These are phyloP conservation scores for Cyclotella distinguenda DNA, from an alignment of 108 stramenopile species.

Conservation along the genomic window DNA sequence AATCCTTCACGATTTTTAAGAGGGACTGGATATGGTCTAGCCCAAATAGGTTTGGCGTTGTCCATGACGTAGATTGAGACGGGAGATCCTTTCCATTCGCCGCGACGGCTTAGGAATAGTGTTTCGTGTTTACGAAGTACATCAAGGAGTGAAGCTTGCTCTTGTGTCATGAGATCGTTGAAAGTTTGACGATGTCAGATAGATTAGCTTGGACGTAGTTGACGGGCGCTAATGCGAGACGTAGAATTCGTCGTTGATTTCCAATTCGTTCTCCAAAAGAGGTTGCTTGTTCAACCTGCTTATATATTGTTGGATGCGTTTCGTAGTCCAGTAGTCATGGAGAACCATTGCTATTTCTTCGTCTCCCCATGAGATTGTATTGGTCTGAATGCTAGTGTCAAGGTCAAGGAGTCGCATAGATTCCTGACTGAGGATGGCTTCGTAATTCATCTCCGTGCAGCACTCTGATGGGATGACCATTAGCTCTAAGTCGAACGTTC, in stretches of 20 bases:
- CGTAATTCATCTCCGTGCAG: conserved; percentile 1
- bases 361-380: conserved; percentile 20
- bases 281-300: neutral
- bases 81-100: neutral
- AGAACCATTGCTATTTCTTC: neutral
- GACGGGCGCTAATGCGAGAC: neutral
- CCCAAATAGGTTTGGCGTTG: neutral
- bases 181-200: neutral
- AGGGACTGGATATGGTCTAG: conserved; percentile 13
- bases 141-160: neutral
- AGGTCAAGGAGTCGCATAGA: neutral
- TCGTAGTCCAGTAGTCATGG: neutral
- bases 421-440: conserved; percentile 2
- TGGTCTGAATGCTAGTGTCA: neutral
- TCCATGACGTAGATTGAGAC: conserved; percentile 6
- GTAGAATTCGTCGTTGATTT: neutral
- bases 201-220: conserved; percentile 3
- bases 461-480: neutral
- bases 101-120: neutral
- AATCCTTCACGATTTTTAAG: neutral
- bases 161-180: neutral
- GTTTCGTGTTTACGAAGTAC: neutral
- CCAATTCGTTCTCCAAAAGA: neutral
- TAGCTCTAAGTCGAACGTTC: neutral
- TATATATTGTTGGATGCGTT: neutral